Conservation (phyloP, 2,329 filamentous ascomycete genomes). For the Fusarium zealandicum region DNA sequence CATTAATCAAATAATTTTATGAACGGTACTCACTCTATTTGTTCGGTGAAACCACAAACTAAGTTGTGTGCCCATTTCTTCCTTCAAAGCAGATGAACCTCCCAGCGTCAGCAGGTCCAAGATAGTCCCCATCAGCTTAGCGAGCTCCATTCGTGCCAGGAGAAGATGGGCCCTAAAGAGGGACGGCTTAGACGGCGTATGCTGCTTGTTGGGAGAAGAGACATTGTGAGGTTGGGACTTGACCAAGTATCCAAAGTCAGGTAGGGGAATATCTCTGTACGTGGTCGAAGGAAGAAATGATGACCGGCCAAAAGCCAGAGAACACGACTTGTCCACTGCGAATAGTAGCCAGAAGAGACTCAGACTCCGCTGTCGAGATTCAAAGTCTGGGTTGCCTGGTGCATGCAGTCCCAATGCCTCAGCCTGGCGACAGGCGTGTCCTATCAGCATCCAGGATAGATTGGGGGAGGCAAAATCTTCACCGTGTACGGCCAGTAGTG, state of each 20-base stretch:
- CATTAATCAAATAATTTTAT: neutral
- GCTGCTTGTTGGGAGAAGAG: neutral
- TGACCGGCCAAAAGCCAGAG: slow-evolving; percentile 8
- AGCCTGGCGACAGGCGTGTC: slow-evolving; percentile 16
- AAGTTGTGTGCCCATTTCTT: neutral
- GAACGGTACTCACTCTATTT: neutral
- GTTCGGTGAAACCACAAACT: neutral
- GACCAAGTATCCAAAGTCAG: neutral
- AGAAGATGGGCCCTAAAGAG: slow-evolving; percentile 1
- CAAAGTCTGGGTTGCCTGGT: neutral
- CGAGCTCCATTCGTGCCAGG: neutral
- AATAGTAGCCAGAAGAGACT: slow-evolving; percentile 18
- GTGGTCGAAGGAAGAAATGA: neutral
- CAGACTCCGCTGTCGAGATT: neutral
- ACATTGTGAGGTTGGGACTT: neutral
- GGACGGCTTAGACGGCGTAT: fast-evolving
- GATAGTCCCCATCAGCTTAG: neutral
- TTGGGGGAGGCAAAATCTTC: slow-evolving; percentile 17
- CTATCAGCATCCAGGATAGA: slow-evolving; percentile 15
- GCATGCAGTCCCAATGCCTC: slow-evolving; percentile 1
- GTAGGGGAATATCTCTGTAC: neutral
- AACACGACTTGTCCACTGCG: slow-evolving; percentile 13
- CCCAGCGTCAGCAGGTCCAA: neutral
- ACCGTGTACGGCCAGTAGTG: slow-evolving; percentile 1
- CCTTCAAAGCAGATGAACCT: no score